Evolutionary conservation across 768 basidiomycete species (phyloP).

Genomic region (Tricholoma terreum): DNA sequence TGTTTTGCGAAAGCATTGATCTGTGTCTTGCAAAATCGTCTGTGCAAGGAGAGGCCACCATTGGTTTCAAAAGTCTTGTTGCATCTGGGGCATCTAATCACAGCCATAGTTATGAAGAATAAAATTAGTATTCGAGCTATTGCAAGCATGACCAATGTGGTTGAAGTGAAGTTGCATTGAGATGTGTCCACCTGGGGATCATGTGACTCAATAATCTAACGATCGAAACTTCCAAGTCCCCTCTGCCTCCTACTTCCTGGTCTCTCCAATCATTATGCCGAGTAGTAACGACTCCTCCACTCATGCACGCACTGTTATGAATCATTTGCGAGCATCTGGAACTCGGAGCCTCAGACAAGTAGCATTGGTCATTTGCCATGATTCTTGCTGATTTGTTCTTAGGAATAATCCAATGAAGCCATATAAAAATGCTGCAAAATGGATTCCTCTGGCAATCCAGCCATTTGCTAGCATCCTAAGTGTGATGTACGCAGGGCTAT

Average conservation of each 20-base stretch:
- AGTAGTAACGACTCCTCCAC: no score
- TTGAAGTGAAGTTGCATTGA: not conserved
- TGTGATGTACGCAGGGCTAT: not conserved
- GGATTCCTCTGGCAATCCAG: not conserved
- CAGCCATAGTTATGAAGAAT: constrained; percentile 1
- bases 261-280: no score
- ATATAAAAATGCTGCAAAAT: not conserved
- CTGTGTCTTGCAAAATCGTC: not conserved
- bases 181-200: not conserved
- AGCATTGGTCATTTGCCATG: no score
- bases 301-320: no score
- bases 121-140: not conserved
- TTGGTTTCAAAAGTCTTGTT: not conserved
- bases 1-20: not conserved
- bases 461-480: not conserved
- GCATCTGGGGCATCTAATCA: not conserved
- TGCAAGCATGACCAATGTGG: not conserved
- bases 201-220: not conserved
- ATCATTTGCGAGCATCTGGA: no score
- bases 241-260: no score
- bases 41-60: not conserved
- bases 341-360: no score
- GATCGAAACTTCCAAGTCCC: no score
- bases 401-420: not conserved
- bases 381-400: no score